Percentiles rank a stretch among this genome's conserved stretches.
phyloP scores from a whole-genome alignment of 1,284 basidiomycete genomes.

The Cutaneotrichosporon dermatis region DNA sequence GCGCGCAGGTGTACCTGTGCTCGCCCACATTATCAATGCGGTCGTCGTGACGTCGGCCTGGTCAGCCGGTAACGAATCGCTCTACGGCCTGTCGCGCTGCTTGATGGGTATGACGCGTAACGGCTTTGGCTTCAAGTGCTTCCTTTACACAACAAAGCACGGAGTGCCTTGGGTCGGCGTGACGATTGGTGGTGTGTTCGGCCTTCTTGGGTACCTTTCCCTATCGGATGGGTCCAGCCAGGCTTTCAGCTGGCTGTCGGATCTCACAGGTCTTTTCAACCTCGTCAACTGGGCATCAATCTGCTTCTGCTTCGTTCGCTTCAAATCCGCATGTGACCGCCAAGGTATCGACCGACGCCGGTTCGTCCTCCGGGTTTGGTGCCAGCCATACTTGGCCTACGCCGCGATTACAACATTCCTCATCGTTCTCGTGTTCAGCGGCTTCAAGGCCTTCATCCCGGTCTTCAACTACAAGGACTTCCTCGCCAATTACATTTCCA shows the following conservation, averaged over 20 bases:
- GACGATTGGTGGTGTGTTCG: conserved; percentile 64
- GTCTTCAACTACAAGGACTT: conserved; percentile 14
- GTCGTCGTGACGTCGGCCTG: conserved; percentile 56
- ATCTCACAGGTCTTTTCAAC: conserved; percentile 53
- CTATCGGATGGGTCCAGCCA: conserved; percentile 57
- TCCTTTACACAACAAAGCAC: conserved; percentile 56
- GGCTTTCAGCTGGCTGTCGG: conserved; percentile 69
- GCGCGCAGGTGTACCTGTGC: conserved; percentile 64
- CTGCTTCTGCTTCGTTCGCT: conserved; percentile 66
- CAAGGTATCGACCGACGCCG: conserved; percentile 57
- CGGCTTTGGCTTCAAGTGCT: conserved; percentile 58
- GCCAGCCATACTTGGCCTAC: conserved; percentile 44
- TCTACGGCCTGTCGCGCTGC: conserved; percentile 37
- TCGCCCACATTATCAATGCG: conserved; percentile 65
- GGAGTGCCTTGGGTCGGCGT: conserved; percentile 64
- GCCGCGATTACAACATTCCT: conserved; percentile 10
- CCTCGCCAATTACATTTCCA: conserved; percentile 21
- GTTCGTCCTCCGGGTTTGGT: conserved; percentile 59
- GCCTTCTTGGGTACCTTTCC: conserved; percentile 54
- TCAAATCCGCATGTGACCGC: conserved; percentile 64
- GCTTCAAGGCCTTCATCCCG: conserved; percentile 8
- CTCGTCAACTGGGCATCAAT: conserved; percentile 80
- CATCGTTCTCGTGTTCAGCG: conserved; percentile 16
- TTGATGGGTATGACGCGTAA: conserved; percentile 49
- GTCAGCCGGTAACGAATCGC: conserved; percentile 27